phyloP scores from a whole-genome alignment of 2,329 filamentous ascomycete species.

The Alternaria arborescens region DNA sequence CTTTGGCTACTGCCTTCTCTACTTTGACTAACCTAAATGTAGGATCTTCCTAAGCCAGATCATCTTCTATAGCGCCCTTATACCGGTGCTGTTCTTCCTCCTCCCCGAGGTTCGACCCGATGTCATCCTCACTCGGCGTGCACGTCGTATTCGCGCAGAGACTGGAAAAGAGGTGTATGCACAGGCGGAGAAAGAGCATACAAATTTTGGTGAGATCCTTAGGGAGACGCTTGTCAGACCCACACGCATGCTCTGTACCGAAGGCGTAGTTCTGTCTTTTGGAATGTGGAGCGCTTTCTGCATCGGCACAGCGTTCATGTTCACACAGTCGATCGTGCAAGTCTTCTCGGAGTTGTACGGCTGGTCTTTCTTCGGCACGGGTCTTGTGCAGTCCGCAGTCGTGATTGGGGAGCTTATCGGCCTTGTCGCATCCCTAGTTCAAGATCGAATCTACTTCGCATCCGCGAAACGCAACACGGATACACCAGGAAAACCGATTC shows the following conservation, averaged over 20 bases:
- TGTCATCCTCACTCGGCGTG: conserved; percentile 56
- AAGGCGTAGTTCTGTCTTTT: conserved; percentile 59
- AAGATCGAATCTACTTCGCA: conserved; percentile 53
- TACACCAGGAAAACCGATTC: conserved; percentile 51
- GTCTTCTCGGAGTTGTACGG: conserved; percentile 53
- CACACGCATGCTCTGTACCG: conserved; percentile 57
- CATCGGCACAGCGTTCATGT: conserved; percentile 59
- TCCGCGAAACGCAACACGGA: conserved; percentile 53
- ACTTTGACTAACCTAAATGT: conserved; percentile 9
- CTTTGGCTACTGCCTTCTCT: conserved; percentile 6
- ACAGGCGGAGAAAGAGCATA: conserved; percentile 46
- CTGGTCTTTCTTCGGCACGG: conserved; percentile 54
- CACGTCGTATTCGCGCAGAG: conserved; percentile 43
- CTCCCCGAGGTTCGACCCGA: conserved; percentile 59
- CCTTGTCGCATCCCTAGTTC: conserved; percentile 47
- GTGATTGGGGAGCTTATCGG: conserved; percentile 58
- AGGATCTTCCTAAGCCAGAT: conserved; percentile 59
- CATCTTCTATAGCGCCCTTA: conserved; percentile 56
- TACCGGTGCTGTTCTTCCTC: conserved; percentile 53
- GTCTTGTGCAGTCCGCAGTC: conserved; percentile 57
- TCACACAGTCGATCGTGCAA: conserved; percentile 59
- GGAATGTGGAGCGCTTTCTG: conserved; percentile 60
- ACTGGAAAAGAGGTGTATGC: conserved; percentile 39
- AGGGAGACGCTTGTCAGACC: conserved; percentile 50
- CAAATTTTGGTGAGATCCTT: conserved; percentile 45